phyloP scores from a whole-genome alignment of 768 basidiomycete species.

The Psilocybe cubensis region DNA sequence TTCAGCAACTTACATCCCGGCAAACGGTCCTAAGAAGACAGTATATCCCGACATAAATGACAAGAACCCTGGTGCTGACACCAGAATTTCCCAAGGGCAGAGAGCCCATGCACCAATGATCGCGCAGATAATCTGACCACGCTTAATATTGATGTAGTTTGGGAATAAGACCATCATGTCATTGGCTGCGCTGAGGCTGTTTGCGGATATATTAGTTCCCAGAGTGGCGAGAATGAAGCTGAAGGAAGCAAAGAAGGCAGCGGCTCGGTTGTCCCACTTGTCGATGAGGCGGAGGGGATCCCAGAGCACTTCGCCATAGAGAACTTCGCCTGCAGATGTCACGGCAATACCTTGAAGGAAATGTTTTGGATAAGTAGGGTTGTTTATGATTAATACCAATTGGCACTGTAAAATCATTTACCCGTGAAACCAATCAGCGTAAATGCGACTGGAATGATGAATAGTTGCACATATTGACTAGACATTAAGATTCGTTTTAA shows the following conservation, averaged over 20 bases:
- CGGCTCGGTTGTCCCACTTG: constrained; percentile 84
- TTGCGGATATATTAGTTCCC: constrained; percentile 78
- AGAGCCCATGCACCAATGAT: constrained; percentile 84
- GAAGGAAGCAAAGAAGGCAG: constrained; percentile 82
- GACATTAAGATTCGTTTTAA: not conserved
- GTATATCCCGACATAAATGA: constrained; percentile 84
- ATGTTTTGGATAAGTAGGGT: not conserved
- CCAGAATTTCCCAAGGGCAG: constrained; percentile 88
- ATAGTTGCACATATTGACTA: constrained; percentile 74
- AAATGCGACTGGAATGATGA: constrained; percentile 79
- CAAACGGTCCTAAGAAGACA: constrained; percentile 85
- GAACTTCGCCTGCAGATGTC: constrained; percentile 70
- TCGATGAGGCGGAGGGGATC: constrained; percentile 79
- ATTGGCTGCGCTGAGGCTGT: constrained; percentile 73
- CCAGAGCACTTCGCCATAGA: constrained; percentile 73
- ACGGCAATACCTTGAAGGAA: constrained; percentile 62
- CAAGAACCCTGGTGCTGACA: constrained; percentile 67
- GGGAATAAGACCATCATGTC: constrained; percentile 84
- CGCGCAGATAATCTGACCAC: constrained; percentile 81
- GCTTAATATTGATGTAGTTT: constrained; percentile 76
- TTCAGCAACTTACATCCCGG: constrained; percentile 62
- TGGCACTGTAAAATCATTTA: constrained; percentile 7
- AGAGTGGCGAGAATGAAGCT: constrained; percentile 75
- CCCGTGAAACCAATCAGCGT: constrained; percentile 77
- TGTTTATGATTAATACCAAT: not conserved